phyloP scores from a whole-genome alignment of 805 yeast genomes.

The Saccharomyces eubayanus region DNA sequence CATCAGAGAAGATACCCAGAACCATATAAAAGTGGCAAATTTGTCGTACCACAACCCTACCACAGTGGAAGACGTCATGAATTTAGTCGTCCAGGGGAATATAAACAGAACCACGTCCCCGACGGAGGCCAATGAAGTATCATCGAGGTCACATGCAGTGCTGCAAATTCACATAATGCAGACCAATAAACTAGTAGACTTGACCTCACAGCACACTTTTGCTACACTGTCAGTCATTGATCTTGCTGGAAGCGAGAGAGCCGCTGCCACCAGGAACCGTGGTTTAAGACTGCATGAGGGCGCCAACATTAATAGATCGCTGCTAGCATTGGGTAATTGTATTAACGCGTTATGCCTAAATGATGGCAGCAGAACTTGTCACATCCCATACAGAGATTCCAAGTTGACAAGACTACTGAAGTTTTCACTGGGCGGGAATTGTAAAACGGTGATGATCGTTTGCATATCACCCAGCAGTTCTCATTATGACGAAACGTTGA shows the following conservation, averaged over 20 bases:
- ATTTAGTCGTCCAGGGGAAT: constrained; percentile 64
- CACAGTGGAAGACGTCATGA: constrained; percentile 68
- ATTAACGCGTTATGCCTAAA: constrained; percentile 84
- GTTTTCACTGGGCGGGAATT: constrained; percentile 87
- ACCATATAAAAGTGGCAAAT: constrained; percentile 59
- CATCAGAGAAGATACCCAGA: constrained; percentile 63
- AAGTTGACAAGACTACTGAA: constrained; percentile 80
- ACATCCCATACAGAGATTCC: constrained; percentile 87
- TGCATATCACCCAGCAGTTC: constrained; percentile 80
- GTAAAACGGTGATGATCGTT: constrained; percentile 93
- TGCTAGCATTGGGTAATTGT: constrained; percentile 87
- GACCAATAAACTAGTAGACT: constrained; percentile 44
- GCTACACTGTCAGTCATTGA: constrained; percentile 85
- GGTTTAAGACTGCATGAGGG: constrained; percentile 83
- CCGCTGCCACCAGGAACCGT: constrained; percentile 77
- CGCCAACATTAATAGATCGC: constrained; percentile 83
- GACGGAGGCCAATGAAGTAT: constrained; percentile 83
- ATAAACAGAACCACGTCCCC: constrained; percentile 72
- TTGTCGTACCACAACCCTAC: constrained; percentile 54
- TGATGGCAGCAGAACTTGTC: constrained; percentile 46
- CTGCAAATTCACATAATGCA: constrained; percentile 69
- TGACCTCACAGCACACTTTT: constrained; percentile 59
- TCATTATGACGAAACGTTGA: constrained; percentile 89
- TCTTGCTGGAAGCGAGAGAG: constrained; percentile 92
- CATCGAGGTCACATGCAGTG: constrained; percentile 91